Evolutionary conservation across 257 asterid species (phyloP), one percentile per base, ranked within the genome.

Genomic region (Fraxinus quadrangulata): DNA sequence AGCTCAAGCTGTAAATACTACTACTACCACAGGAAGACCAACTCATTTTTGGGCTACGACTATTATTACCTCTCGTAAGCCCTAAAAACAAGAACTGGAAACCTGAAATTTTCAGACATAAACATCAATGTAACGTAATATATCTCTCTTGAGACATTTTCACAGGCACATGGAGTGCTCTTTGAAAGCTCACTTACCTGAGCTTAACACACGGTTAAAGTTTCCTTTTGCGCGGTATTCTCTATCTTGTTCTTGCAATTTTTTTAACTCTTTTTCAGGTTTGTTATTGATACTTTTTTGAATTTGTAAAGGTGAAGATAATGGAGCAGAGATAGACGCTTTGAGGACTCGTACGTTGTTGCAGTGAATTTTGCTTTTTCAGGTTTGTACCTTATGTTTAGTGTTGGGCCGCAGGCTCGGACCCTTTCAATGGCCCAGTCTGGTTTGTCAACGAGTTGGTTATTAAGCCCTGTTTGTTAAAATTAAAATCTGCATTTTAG

Each of bases 21-120:
- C 81, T 84, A 70, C 81, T 84, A 80, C 84, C 76, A 83, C 88
- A 87, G 49, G 81, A 77, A 75, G 77, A 47, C 80, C 83, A 83
- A 87, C 68, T 84, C 93, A 87, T 89, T 81, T 81, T 81, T 74
- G 5, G 69, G 13, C 74, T 75, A 73, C 79, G 28, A 70, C 65
- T 72, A 61, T 67, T 71, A 26, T 72, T 3, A n/a, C 61, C 71
- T 66, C 51, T 51, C 74, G 70, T 28, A 14, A 23, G 49, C 72
- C 73, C 47, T 34, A 45, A 16, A 67, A 65, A 72, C 72, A 56
- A 49, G 17, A 70, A 70, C 17, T 40, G 47, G 71, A 72, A 10
- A 74, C 90, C 87, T 83, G 87, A 76, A 71, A 71, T 51, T 21
- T 0, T 24, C 3, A 6, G 21, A 0, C 10, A 8, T 8, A 36